Base-by-base conservation (phyloP, 805 yeast genomes). In the Blastobotrys robertii region DNA sequence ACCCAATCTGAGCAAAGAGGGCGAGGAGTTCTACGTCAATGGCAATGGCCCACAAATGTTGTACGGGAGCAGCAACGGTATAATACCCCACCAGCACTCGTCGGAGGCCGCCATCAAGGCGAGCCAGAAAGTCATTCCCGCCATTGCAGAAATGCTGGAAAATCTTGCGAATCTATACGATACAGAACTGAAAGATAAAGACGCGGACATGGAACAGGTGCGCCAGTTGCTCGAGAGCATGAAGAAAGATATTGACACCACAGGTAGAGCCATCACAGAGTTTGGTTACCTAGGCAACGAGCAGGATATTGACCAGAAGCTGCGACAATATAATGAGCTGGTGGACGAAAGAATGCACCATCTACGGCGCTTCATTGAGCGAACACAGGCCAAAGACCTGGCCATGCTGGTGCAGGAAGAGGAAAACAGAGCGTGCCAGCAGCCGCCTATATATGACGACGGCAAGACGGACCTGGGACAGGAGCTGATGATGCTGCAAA, bases 331-430 rank as follows among this genome's bases (percentile, higher is more conserved):
- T 6, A 19, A 19, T 19, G 25, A 19, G 25, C 25, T 19, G 25
- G 62, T 58, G 3, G 45, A 41, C 25, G 11, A 7, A 2, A 13
- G 22, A 10, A 14, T 30, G 35, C 44, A 51, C 7, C 58, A 62
- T 39, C 56, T 76, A 38, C 62, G 64, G 10, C 66, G 64, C 44
- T 55, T 72, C n/a, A 56, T 74, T 29, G 88, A 81, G 57, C 69
- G 83, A 41, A 66, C 79, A 1, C 88, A 81, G 56, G 79, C 85
- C 1, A 60, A 76, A 50, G 71, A 70, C 47, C 55, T 77, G 47
- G 84, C 84, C 0, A 68, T 72, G 44, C 50, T 73, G 13, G 84
- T 76, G 0, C 76, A 78, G 45, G 68, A 65, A 36, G 78, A 77
- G 49, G 85, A 76, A 52, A 47, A 55, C 13, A 52, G 50, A 7